Evolutionary conservation across 768 basidiomycete genomes (phyloP), one percentile per base, ranked within the genome.

Genomic region (Mrakia hoshinonis): DNA sequence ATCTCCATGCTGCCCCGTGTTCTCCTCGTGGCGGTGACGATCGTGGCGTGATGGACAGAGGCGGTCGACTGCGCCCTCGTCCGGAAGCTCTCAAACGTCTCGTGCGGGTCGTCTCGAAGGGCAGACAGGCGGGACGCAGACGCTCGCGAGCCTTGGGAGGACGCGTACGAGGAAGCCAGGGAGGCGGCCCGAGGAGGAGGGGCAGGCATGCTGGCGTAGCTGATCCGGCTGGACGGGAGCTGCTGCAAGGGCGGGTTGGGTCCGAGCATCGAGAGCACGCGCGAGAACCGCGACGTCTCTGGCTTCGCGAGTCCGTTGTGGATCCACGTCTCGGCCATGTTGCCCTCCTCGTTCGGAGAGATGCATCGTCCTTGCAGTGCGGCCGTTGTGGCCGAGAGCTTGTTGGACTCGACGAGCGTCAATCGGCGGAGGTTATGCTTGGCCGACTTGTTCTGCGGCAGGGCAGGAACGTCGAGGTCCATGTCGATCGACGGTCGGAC

Each of bases 271-370:
- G 51, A 54, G 36, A 67, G 24, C 22, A 51, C 66, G 7, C 66
- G 51, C n/a, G 66, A 67, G n/a, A 55, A 54, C n/a, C 66, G 66
- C 48, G 51, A 54, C 0, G 36, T n/a, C 24, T 52, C 51, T 7
- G 36, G 34, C 10, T 52, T 54, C n/a, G 54, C 52, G 26, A 52
- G 66, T 24, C 66, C 31, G 12, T 67, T 67, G 38, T 24, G 38
- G 52, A 24, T 43, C 66, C 66, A 67, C n/a, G 52, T 34, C 34
- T 67, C 66, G 12, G 36, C 66, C 34, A 55, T 38, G 39, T 55
- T 43, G 1, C 66, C 66, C 36, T 67, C 66, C 52, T 67, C 66
- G 52, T 67, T 67, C 31, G 66, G 66, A 4, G 66, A 55, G n/a
- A 67, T 18, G 31, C 48, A 67, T n/a, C 66, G 29, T 15, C 51